Evolutionary conservation across 208 protist species (phyloP).

Genomic region (Balamuthia mandrillaris): DNA sequence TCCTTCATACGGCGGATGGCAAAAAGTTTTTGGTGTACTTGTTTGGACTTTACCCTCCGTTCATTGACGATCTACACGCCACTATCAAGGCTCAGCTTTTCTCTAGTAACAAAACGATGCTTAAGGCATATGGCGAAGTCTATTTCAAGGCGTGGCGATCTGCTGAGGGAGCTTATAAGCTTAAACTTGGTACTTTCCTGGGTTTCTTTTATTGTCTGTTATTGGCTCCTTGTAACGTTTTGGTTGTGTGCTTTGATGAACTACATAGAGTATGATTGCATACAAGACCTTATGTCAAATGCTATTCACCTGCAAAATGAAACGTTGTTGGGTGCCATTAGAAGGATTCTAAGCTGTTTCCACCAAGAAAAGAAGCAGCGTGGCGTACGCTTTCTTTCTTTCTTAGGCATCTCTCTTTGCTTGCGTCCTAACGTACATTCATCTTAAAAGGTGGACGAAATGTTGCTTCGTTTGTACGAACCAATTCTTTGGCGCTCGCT

Average conservation of each 20-base stretch:
- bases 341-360: conserved; percentile 48
- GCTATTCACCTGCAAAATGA: conserved; percentile 54
- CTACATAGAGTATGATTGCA: conserved; percentile 50
- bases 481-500: conserved; percentile 75
- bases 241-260: no score
- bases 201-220: background rate
- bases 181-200: background rate
- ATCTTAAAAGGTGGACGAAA: conserved; percentile 54
- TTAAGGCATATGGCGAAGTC: conserved; percentile 56
- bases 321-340: background rate
- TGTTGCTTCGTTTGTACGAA: conserved; percentile 71
- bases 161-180: background rate
- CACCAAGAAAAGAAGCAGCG: conserved; percentile 62
- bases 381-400: background rate
- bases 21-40: conserved; percentile 55
- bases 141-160: conserved; percentile 64
- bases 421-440: no score
- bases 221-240: background rate
- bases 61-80: conserved; percentile 57
- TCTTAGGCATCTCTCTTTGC: background rate
- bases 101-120: background rate
- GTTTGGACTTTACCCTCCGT: conserved; percentile 33
- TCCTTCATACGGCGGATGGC: conserved; percentile 55
- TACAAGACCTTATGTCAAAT: conserved; percentile 66
- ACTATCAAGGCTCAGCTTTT: conserved; percentile 64